Evolutionary conservation across 176 grass and related monocot genomes (phyloP).

Genomic region (Rhynchospora breviuscula): DNA sequence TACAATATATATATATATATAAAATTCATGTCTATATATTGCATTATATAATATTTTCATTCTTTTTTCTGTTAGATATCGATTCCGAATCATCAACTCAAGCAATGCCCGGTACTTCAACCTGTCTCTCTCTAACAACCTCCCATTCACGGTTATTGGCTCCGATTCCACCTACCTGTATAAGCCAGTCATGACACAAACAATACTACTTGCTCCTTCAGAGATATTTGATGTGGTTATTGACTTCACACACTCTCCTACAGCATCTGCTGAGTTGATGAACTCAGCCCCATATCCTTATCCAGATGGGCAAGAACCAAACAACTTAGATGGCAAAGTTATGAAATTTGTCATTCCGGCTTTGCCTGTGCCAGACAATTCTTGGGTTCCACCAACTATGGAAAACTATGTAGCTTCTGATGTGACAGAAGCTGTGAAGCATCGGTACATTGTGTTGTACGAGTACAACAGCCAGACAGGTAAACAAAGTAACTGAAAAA

Average conservation of each 20-base stretch:
- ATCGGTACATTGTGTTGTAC: slow-evolving; percentile 63
- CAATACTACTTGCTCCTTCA: slow-evolving; percentile 36
- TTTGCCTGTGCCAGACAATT: slow-evolving; percentile 31
- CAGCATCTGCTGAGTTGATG: slow-evolving; percentile 12
- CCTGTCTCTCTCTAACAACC: slow-evolving; percentile 36
- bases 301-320: slow-evolving; percentile 39
- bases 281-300: slow-evolving; percentile 66
- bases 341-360: slow-evolving; percentile 65
- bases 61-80: not conserved
- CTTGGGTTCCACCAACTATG: slow-evolving; percentile 16
- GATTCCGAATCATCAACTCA: slow-evolving; percentile 72
- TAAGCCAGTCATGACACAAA: not conserved
- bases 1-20: too few relatives aligned
- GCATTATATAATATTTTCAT: not conserved
- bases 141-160: slow-evolving; percentile 51
- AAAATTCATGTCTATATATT: too few relatives aligned
- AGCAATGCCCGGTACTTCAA: slow-evolving; percentile 79
- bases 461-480: slow-evolving; percentile 58
- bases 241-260: slow-evolving; percentile 22
- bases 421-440: not conserved
- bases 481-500: too few relatives aligned
- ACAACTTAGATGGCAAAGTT: slow-evolving; percentile 47
- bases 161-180: slow-evolving; percentile 55
- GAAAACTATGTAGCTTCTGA: slow-evolving; percentile 44
- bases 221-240: slow-evolving; percentile 61